Evolutionary conservation across 148 eudicot genomes (phyloP), one percentile per base, ranked within the genome.

Genomic region (Chenopodium berlandieri): DNA sequence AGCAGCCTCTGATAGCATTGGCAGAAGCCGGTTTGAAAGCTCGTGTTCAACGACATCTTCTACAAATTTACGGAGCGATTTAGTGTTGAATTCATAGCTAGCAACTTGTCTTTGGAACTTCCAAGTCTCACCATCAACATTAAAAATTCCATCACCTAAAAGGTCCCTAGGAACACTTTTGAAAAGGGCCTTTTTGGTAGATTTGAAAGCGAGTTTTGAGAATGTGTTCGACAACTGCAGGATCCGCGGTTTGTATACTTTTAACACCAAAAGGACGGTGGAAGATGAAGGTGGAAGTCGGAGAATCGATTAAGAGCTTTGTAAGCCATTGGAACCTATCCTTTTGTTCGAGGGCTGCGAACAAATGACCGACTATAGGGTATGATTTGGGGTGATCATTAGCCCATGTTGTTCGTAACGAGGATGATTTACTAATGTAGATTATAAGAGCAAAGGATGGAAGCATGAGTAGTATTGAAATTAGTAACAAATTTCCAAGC

Each of bases 61-160:
- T 3, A 87, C 86, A 69, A 82, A 87, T 27, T 82, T 86, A 23
- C 86, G 62, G 13, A 91, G 54, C 0, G 89, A 85, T 48, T 80
- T 85, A n/a, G 78, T 85, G 83, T 78, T 87, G 79, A 90, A 87
- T 60, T 89, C 91, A 17, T 81, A 80, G 82, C 89, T 87, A 9
- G 87, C 78, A 3, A 89, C 65, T n/a, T 83, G 85, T 2, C 92
- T 85, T 63, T 90, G 90, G 71, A 78, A 85, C 69, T 88, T 90
- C 90, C 92, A 90, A 3, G 75, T 72, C 23, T 87, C 86, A 2
- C 88, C 87, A 31, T 90, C 88, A 6, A 48, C 83, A 63, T 83
- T 82, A 69, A 90, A 87, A 3, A 88, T 88, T 22, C 90, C 91
- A 25, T 84, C 76, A 1, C 92, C 91, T 3, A 90, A 56, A 13